These are phyloP conservation scores for Aspergillus avenaceus DNA, from an alignment of 495 filamentous ascomycete species.

Conservation along the genomic window DNA sequence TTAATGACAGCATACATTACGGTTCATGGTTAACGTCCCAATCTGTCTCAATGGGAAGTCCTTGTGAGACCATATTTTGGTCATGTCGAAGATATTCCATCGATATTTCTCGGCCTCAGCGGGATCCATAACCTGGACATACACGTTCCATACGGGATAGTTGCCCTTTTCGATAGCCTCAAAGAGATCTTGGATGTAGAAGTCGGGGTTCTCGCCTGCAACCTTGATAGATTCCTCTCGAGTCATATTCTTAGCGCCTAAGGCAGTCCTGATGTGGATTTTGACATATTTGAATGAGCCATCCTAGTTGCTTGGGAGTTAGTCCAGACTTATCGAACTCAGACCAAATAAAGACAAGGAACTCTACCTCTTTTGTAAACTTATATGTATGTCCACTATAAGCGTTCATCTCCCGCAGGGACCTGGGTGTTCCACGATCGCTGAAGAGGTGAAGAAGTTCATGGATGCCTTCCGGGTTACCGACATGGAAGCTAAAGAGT, in stretches of 20 bases:
- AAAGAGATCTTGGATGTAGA: conserved; percentile 22
- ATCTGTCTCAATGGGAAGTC: conserved; percentile 27
- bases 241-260: conserved; percentile 60
- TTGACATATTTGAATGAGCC: conserved; percentile 61
- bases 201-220: conserved; percentile 39
- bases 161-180: conserved; percentile 27
- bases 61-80: conserved; percentile 26
- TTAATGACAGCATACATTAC: conserved; percentile 12
- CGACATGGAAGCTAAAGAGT: not conserved
- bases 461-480: conserved; percentile 2
- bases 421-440: conserved; percentile 1
- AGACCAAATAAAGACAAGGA: not conserved
- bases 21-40: conserved; percentile 28
- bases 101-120: conserved; percentile 21
- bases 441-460: conserved; percentile 5
- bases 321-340: not conserved
- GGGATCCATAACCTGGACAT: conserved; percentile 37
- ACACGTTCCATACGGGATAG: conserved; percentile 32
- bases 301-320: conserved; percentile 24
- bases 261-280: conserved; percentile 63
- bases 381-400: conserved; percentile 68
- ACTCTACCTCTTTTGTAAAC: conserved; percentile 29
- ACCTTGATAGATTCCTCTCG: conserved; percentile 53
- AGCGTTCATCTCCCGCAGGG: conserved; percentile 53
- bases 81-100: conserved; percentile 37